Percentiles rank a stretch among this genome's conserved stretches.
These are phyloP conservation scores for Cryptococcus wingfieldii DNA, from an alignment of 1,284 basidiomycete species.

Conservation along the genomic window DNA sequence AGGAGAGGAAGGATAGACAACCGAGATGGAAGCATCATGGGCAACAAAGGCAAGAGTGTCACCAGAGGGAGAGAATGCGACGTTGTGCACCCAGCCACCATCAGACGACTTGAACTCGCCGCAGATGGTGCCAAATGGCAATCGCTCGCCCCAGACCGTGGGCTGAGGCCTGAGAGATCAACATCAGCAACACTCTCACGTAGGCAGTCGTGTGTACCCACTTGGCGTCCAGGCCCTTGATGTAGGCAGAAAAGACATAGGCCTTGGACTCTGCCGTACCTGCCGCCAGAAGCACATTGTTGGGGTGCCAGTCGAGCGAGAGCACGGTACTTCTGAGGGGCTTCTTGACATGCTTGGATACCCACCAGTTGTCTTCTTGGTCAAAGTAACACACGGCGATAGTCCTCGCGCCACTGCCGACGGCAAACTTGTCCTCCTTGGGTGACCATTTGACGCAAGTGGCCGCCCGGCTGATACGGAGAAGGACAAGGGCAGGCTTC, in stretches of 20 bases:
- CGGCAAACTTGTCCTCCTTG: slow-evolving; percentile 97
- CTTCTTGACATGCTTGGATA: slow-evolving; percentile 95
- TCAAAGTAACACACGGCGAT: slow-evolving; percentile 95
- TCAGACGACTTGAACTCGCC: slow-evolving; percentile 84
- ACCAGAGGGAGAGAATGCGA: slow-evolving; percentile 92
- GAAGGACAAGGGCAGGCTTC: slow-evolving; percentile 95
- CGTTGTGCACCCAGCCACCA: slow-evolving; percentile 95
- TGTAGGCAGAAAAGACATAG: slow-evolving; percentile 96
- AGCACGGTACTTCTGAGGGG: slow-evolving; percentile 91
- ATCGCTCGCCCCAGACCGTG: slow-evolving; percentile 92
- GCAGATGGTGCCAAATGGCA: slow-evolving; percentile 97
- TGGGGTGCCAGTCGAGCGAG: slow-evolving; percentile 95
- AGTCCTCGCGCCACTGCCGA: slow-evolving; percentile 89
- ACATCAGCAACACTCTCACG: not conserved
- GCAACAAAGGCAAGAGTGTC: slow-evolving; percentile 87
- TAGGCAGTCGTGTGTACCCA: slow-evolving; percentile 43
- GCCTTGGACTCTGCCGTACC: slow-evolving; percentile 94
- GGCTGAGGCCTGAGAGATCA: slow-evolving; percentile 64
- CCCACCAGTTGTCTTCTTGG: slow-evolving; percentile 99
- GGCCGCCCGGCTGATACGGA: slow-evolving; percentile 92
- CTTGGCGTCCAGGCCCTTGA: slow-evolving; percentile 97
- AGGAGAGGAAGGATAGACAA: slow-evolving; percentile 78
- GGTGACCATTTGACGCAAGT: slow-evolving; percentile 96
- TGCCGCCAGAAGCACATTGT: slow-evolving; percentile 90
- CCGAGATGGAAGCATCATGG: slow-evolving; percentile 83